Base-by-base conservation (phyloP, 2,329 filamentous ascomycete species). In the Leptodontidium sp. region DNA sequence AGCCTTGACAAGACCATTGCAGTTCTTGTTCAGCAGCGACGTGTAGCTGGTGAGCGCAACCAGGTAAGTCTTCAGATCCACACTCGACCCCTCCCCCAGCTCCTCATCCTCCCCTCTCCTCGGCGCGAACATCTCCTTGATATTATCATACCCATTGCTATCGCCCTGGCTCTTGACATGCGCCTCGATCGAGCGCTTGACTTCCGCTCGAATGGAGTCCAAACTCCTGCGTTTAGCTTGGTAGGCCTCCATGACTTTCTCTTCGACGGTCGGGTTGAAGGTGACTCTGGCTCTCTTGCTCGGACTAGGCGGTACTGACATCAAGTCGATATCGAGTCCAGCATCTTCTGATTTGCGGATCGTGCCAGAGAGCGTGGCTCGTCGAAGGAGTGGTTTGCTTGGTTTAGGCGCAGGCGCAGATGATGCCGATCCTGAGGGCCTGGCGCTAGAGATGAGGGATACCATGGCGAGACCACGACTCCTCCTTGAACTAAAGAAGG, bases 11-110 rank as follows among this genome's bases (percentile, higher is more conserved):
- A 92, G 80, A 4, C 85, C 85, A 26, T 86, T 84, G 75, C 87
- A 91, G 38, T 84, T 84, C 76, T 84, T 86, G 72, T 87, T 85
- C 40, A 92, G 81, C 45, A 88, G 82, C n/a, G 88, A 86, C 8
- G 87, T 83, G 73, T 86, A 88, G 75, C 84, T 86, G 14, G 88
- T 87, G 58, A 92, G 81, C n/a, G 88, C 88, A 73, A 89, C 81
- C 67, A 91, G 81, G 77, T 90, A 90, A 47, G 83, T 82, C 72
- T 87, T 84, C 59, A 90, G 81, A 24, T 79, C 75, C 8, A 64
- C 70, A 38, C 81, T 81, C 67, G 81, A 82, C 69, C 40, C 71
- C 65, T 72, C 69, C 38, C 38, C 38, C 45, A 64, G 61, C 26
- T 68, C 71, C 12, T 67, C 68, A 40, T 77, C 72, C 6, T 74